Conservation (phyloP, 2,329 filamentous ascomycete species). For the Chaetomiaceae sp. region DNA sequence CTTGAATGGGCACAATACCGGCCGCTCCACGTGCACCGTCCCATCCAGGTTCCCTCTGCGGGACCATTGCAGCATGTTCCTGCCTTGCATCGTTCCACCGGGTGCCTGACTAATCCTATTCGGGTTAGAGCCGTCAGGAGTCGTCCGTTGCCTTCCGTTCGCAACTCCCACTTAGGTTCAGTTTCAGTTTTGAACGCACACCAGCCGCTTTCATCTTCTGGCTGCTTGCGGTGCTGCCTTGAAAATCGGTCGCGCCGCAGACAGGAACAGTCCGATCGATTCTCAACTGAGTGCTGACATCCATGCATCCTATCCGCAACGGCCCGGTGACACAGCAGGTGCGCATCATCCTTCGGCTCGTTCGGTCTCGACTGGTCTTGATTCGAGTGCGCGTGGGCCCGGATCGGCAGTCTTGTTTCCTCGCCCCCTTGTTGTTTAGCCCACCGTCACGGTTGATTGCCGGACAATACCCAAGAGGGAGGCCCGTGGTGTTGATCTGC, state of each 20-base stretch:
- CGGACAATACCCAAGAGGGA: not conserved
- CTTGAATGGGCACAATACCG: too few species aligned
- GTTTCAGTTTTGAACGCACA: not conserved
- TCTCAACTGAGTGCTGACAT: conserved; percentile 1
- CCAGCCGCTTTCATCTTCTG: too few species aligned
- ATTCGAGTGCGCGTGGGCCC: not conserved
- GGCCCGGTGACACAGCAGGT: not conserved
- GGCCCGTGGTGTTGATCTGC: not conserved
- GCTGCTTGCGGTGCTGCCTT: too few species aligned
- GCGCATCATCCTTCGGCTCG: not conserved
- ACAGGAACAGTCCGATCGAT: not conserved
- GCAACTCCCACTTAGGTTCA: not conserved
- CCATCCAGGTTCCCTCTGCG: too few species aligned
- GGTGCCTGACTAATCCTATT: conserved; percentile 4
- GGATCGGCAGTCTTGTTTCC: not conserved
- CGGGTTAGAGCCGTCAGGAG: too few species aligned
- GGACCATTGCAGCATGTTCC: not conserved
- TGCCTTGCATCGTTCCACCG: not conserved
- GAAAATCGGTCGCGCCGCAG: too few species aligned
- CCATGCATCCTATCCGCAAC: not conserved
- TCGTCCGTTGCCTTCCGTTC: too few species aligned
- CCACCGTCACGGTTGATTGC: not conserved
- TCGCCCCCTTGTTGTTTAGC: not conserved
- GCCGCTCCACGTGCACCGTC: too few species aligned
- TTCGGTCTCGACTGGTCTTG: not conserved